phyloP scores from a whole-genome alignment of 176 grass and related monocot species.

The Aegilops longissima region DNA sequence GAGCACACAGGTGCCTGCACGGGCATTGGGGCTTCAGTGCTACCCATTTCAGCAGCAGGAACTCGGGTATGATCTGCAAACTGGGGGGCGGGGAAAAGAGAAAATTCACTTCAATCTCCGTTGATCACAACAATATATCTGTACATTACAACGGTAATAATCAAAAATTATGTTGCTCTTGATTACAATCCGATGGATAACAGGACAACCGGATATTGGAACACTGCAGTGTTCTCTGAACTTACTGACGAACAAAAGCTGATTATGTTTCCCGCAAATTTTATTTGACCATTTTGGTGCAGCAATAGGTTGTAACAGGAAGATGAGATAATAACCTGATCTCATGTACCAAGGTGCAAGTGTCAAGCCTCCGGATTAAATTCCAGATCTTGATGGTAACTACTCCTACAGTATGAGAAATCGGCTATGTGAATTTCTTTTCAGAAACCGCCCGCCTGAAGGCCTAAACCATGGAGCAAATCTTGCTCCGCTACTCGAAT shows the following conservation, averaged over 20 bases:
- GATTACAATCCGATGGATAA: background rate
- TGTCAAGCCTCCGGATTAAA: too few relatives aligned
- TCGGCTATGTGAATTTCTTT: background rate
- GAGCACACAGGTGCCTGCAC: conserved; percentile 4
- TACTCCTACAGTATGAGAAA: background rate
- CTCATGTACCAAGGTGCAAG: too few relatives aligned
- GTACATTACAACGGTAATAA: background rate
- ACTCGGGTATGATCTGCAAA: conserved; percentile 21
- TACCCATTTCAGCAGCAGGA: conserved; percentile 28
- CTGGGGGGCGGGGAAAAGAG: background rate
- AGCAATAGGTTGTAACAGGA: background rate
- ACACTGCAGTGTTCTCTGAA: background rate
- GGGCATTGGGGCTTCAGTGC: conserved; percentile 18
- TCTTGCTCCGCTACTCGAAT: background rate
- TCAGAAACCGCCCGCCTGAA: background rate
- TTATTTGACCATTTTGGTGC: background rate
- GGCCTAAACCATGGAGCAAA: background rate
- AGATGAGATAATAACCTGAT: too few relatives aligned
- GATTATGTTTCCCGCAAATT: background rate
- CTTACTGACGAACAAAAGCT: background rate
- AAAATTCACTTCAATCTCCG: background rate
- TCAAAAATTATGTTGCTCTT: background rate
- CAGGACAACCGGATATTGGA: background rate
- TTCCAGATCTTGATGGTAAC: background rate
- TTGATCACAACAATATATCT: background rate